Percentiles rank a stretch among this genome's conserved stretches.
These are phyloP conservation scores for Metschnikowia anglica DNA, from an alignment of 805 yeast species.

Conservation along the genomic window DNA sequence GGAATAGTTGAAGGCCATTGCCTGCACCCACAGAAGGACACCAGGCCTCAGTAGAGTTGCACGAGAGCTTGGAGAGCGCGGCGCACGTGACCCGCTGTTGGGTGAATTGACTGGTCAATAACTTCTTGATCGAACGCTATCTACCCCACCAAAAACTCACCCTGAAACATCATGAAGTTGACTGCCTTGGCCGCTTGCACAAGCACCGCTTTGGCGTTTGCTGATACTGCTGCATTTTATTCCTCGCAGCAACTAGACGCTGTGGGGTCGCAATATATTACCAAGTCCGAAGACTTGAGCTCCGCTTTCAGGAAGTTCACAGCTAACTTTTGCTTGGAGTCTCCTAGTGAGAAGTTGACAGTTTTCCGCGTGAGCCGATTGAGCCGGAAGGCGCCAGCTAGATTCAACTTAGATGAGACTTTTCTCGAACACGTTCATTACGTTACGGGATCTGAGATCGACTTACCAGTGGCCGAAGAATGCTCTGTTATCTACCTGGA, in stretches of 20 bases:
- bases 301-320: conserved; percentile 20
- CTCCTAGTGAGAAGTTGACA: conserved; percentile 19
- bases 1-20: no score
- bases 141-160: not conserved
- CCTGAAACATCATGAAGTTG: conserved; percentile 13
- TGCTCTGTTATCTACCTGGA: conserved; percentile 16
- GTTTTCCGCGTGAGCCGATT: conserved; percentile 30
- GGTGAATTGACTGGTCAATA: conserved; percentile 2
- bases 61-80: conserved; percentile 3
- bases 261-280: conserved; percentile 22
- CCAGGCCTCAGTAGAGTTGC: not conserved
- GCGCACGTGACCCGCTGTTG: conserved; percentile 11
- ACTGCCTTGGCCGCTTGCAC: conserved; percentile 19
- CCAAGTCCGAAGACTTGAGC: conserved; percentile 23
- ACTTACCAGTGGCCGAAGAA: conserved; percentile 13
- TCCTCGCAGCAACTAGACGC: conserved; percentile 11
- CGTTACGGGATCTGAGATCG: conserved; percentile 15
- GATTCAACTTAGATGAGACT: conserved; percentile 2
- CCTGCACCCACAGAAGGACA: conserved; percentile 9
- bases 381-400: conserved; percentile 7
- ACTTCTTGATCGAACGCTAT: not conserved
- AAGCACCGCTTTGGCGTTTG: conserved; percentile 19
- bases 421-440: conserved; percentile 21
- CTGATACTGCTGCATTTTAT: conserved; percentile 22
- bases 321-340: conserved; percentile 21